These are phyloP conservation scores for Gentiana macrophylla DNA, from an alignment of 257 asterid genomes.

Conservation along the genomic window DNA sequence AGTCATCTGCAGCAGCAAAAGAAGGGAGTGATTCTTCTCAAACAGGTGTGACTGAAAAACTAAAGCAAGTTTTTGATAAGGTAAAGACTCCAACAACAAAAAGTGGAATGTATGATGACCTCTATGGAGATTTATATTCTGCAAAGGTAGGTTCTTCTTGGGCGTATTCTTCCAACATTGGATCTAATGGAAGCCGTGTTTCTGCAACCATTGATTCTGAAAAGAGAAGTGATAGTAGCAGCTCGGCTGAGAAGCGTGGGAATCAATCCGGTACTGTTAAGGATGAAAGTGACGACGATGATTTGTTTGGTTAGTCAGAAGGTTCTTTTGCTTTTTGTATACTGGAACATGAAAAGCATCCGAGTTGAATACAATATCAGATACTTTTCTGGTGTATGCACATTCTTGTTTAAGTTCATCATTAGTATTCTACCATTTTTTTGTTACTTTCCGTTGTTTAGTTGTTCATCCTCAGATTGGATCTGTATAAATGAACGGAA, in stretches of 20 bases:
- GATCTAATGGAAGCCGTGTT: slow-evolving; percentile 24
- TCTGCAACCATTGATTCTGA: slow-evolving; percentile 27
- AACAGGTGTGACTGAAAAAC: slow-evolving; percentile 76
- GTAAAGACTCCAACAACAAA: slow-evolving; percentile 60
- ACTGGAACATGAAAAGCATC: slow-evolving; percentile 19
- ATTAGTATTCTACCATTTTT: slow-evolving; percentile 6
- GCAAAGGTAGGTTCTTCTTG: slow-evolving; percentile 79
- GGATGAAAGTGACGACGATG: slow-evolving; percentile 66
- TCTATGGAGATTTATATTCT: slow-evolving; percentile 77
- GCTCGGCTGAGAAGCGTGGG: slow-evolving; percentile 20
- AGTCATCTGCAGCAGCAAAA: slow-evolving; percentile 29
- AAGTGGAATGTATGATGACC: slow-evolving; percentile 85
- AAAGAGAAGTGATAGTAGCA: slow-evolving; percentile 21
- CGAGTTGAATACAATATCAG: slow-evolving; percentile 18
- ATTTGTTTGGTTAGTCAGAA: slow-evolving; percentile 68
- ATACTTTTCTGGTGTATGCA: slow-evolving; percentile 20
- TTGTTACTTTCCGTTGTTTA: too few relatives aligned
- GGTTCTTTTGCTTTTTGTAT: slow-evolving; percentile 10
- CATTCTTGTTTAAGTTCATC: slow-evolving; percentile 31
- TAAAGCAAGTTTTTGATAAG: slow-evolving; percentile 73
- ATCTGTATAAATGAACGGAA: too few relatives aligned
- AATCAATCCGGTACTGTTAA: slow-evolving; percentile 20
- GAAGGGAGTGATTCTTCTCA: slow-evolving; percentile 30
- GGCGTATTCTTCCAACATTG: slow-evolving; percentile 45
- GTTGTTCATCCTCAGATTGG: too few relatives aligned